phyloP scores from a whole-genome alignment of 2,329 filamentous ascomycete species.

The Ramularia collo-cygni region DNA sequence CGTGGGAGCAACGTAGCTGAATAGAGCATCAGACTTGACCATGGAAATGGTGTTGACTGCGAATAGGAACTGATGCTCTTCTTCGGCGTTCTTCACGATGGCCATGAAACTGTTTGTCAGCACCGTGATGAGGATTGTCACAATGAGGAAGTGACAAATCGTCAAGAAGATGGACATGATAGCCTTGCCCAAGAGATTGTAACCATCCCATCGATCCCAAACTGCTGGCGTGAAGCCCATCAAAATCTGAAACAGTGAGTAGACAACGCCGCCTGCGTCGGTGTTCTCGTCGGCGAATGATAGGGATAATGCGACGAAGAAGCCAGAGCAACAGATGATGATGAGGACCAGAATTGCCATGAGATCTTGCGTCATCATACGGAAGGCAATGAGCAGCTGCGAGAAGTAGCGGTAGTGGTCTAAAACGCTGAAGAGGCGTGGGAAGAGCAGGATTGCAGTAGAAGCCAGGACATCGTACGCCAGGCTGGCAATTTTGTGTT shows the following conservation, averaged over 20 bases:
- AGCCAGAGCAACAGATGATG: conserved; percentile 82
- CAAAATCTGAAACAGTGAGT: conserved; percentile 84
- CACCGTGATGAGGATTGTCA: conserved; percentile 93
- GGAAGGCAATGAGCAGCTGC: conserved; percentile 85
- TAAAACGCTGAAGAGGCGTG: conserved; percentile 83
- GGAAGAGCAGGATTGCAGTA: conserved; percentile 82
- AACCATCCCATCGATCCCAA: conserved; percentile 80
- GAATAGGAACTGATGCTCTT: conserved; percentile 88
- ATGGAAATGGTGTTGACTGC: conserved; percentile 96
- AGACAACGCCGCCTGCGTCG: conserved; percentile 69
- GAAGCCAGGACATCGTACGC: conserved; percentile 92
- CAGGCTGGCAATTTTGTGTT: conserved; percentile 66
- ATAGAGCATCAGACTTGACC: conserved; percentile 96
- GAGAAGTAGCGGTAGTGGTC: conserved; percentile 97
- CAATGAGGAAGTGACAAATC: conserved; percentile 90
- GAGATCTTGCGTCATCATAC: conserved; percentile 87
- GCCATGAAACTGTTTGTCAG: conserved; percentile 94
- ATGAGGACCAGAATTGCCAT: conserved; percentile 79
- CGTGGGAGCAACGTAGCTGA: conserved; percentile 85
- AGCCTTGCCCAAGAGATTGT: conserved; percentile 69
- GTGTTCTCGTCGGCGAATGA: conserved; percentile 65
- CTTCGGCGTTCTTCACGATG: conserved; percentile 85
- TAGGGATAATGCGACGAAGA: conserved; percentile 89
- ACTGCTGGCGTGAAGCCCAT: conserved; percentile 96
- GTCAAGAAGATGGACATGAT: conserved; percentile 79